phyloP scores from a whole-genome alignment of 2,329 filamentous ascomycete genomes.

The Tolypocladium sp. region DNA sequence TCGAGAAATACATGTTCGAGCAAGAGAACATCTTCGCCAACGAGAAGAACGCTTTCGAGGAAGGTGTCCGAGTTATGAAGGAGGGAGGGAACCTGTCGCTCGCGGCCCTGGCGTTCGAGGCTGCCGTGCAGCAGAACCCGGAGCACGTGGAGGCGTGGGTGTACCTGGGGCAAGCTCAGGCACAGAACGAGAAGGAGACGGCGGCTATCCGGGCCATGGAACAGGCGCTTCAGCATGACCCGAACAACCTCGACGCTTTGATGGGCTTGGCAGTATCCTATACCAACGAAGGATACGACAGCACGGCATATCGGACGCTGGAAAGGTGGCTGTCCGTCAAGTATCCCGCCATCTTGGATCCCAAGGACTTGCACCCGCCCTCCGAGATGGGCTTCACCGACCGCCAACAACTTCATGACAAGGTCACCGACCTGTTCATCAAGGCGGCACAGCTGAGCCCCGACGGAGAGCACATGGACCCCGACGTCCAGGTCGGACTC shows the following conservation, averaged over 20 bases:
- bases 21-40: conserved; percentile 84
- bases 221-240: conserved; percentile 79
- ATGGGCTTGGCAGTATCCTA: conserved; percentile 97
- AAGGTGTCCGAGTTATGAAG: conserved; percentile 86
- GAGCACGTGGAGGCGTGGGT: conserved; percentile 90
- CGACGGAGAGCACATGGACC: conserved; percentile 91
- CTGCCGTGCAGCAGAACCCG: conserved; percentile 83
- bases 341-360: conserved; percentile 75
- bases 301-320: conserved; percentile 88
- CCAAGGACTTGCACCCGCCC: conserved; percentile 60
- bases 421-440: conserved; percentile 86
- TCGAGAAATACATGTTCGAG: conserved; percentile 92
- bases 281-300: conserved; percentile 98
- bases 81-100: conserved; percentile 91
- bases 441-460: conserved; percentile 85
- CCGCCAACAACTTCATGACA: conserved; percentile 78
- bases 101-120: conserved; percentile 90
- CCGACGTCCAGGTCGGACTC: conserved; percentile 93
- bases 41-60: conserved; percentile 77
- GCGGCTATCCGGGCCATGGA: conserved; percentile 91
- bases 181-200: conserved; percentile 97
- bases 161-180: conserved; percentile 82
- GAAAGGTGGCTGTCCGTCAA: conserved; percentile 96
- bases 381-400: conserved; percentile 93
- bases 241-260: conserved; percentile 76